Conservation (phyloP, 1,284 basidiomycete species). For the Ceratobasidium theobromae region DNA sequence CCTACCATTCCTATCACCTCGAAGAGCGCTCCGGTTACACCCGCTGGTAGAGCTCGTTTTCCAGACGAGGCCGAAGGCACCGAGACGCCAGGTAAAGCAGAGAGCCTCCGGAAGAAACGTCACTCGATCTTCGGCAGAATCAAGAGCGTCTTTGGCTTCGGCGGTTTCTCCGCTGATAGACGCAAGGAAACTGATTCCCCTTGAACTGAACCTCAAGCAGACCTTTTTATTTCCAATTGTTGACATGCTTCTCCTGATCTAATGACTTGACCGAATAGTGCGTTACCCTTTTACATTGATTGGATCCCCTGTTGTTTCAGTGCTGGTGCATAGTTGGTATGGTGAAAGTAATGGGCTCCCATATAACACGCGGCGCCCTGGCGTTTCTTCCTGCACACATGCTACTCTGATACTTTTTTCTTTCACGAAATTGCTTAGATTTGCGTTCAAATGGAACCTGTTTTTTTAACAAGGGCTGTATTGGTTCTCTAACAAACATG, state of each 20-base stretch:
- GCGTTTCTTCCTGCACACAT: conserved; percentile 13
- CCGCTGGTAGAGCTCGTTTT: conserved; percentile 15
- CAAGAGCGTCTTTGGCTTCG: conserved; percentile 38
- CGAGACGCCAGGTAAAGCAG: background rate
- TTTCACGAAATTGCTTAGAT: conserved; percentile 17
- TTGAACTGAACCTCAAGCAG: background rate
- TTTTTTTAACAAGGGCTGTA: background rate
- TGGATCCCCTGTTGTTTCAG: conserved; percentile 6
- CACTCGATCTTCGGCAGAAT: conserved; percentile 40
- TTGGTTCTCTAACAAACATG: background rate
- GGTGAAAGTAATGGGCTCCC: background rate
- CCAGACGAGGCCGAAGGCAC: conserved; percentile 4
- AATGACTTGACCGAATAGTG: background rate
- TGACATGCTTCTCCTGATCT: background rate
- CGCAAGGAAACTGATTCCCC: conserved; percentile 22
- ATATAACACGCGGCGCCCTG: conserved; percentile 19
- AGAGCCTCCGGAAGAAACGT: conserved; percentile 39
- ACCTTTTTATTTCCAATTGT: background rate
- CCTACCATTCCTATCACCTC: background rate
- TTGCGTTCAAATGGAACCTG: background rate
- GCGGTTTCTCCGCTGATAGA: conserved; percentile 21
- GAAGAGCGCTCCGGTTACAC: conserved; percentile 19
- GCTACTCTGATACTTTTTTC: conserved; percentile 6
- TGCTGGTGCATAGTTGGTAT: background rate
- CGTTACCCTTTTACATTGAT: conserved; percentile 4